Percentiles rank a stretch among this genome's conserved stretches.
phyloP scores from a whole-genome alignment of 1,139 yeast genomes.

The Keqinozyma sinolaborantium region DNA sequence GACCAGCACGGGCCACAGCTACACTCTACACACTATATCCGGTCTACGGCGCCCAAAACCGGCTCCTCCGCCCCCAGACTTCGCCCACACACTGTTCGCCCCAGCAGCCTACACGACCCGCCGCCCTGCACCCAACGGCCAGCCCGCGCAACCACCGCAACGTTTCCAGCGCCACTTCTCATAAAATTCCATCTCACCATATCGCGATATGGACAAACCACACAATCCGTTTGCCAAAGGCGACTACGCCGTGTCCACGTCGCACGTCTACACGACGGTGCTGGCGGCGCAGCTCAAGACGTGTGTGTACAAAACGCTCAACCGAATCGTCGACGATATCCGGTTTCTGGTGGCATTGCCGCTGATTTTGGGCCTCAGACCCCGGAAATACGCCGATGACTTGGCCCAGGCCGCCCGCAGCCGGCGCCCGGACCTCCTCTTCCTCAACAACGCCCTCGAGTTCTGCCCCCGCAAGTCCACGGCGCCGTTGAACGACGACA shows the following conservation, averaged over 20 bases:
- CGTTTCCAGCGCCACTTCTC: no score
- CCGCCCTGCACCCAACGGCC: no score
- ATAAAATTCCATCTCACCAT: no score
- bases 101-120: no score
- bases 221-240: conserved; percentile 17
- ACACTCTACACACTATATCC: no score
- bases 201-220: not conserved
- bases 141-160: no score
- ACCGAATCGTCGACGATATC: conserved; percentile 64
- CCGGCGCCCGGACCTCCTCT: conserved; percentile 16
- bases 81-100: no score
- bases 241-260: conserved; percentile 8
- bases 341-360: conserved; percentile 22
- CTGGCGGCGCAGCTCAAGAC: conserved; percentile 9
- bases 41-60: no score
- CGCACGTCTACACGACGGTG: conserved; percentile 11
- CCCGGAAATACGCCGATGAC: conserved; percentile 33
- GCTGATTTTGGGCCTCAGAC: conserved; percentile 26
- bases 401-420: conserved; percentile 16
- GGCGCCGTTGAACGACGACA: conserved; percentile 13
- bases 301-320: conserved; percentile 57
- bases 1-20: no score
- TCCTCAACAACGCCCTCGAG: conserved; percentile 33
- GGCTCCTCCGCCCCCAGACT: no score
- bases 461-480: conserved; percentile 21